Conservation (phyloP, 352 stramenopile species). For the Ophiocytium majus region DNA sequence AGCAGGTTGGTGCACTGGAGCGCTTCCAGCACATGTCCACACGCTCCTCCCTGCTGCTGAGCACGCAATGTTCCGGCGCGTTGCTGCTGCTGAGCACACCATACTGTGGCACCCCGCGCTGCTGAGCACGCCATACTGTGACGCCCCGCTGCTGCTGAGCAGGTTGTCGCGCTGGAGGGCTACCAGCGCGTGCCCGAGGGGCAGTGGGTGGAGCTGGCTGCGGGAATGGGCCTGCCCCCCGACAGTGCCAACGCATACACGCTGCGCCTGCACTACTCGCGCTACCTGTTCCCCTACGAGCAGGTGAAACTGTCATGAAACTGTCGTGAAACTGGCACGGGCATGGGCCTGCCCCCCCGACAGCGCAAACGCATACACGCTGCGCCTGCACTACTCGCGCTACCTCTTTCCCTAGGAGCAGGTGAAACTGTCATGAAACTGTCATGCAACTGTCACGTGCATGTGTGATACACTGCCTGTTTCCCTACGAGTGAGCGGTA, state of each 20-base stretch:
- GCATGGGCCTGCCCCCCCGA: neutral
- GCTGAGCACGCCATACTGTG: too few species aligned
- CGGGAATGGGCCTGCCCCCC: neutral
- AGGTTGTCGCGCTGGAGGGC: neutral
- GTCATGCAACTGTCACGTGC: neutral
- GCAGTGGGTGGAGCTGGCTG: neutral
- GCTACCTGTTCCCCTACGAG: neutral
- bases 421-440: too few species aligned
- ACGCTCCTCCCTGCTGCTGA: too few species aligned
- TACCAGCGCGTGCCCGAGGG: neutral
- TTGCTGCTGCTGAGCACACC: too few species aligned
- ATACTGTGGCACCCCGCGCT: too few species aligned
- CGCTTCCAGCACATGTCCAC: too few species aligned
- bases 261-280: neutral
- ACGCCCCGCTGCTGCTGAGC: neutral
- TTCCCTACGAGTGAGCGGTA: neutral
- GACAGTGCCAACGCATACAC: neutral
- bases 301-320: too few species aligned
- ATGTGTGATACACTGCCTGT: neutral
- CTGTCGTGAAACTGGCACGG: neutral
- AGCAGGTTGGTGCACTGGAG: too few species aligned
- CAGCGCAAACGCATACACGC: neutral
- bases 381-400: neutral
- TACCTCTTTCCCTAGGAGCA: neutral
- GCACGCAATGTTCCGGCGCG: too few species aligned